Base-by-base conservation (phyloP, 139 green algal species). In the Volvox reticuliferus region DNA sequence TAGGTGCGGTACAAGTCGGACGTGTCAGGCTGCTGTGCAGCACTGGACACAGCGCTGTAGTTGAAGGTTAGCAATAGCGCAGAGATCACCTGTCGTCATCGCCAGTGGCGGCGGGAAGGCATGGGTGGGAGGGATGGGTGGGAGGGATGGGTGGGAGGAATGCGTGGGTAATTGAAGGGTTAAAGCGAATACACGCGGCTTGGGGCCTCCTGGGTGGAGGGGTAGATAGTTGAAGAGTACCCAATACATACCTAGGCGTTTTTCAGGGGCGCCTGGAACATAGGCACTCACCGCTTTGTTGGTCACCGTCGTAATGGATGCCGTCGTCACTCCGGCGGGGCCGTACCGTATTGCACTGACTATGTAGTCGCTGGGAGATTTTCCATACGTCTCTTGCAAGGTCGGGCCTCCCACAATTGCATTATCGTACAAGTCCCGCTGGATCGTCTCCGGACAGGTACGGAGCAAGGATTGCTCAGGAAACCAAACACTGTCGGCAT, bases 21-120 rank as follows among this genome's bases (percentile, higher is more conserved):
- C 16, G 21, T 12, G 75, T 81, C 75, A 17, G 14, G 14, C 75
- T 55, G 12, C 32, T 55, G 30, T 13, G 32, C 32, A 0, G 75
- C 75, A 13, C 32, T 61, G 18, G 75, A 61, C 75, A 81, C 75
- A 24, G 75, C 75, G 33, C 75, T 35, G 33, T 81, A 81, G 28
- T 81, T 81, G 75, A 81, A 81, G 14, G 75, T 81, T 1, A 81
- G 75, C 32, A 81, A 35, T 35, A 81, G 75, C 32, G 75, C 75
- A 33, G 75, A 50, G 13, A 81, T 81, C 18, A 81, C 75, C 75
- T 81, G 75, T 73, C 21, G 65, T 5, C 21, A 28, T 30, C 21
- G 65, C 21, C 21, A 28, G 24, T 24, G 65, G 16, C 6, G 65
- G 65, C 12, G 65, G 24, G 65, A 2, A 73, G 12, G 65, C 12